A percentile compares a stretch with the other conserved stretches of the same genome.
Evolutionary conservation across 2,329 filamentous ascomycete species (phyloP).

Genomic region (Trichoderma sp.): DNA sequence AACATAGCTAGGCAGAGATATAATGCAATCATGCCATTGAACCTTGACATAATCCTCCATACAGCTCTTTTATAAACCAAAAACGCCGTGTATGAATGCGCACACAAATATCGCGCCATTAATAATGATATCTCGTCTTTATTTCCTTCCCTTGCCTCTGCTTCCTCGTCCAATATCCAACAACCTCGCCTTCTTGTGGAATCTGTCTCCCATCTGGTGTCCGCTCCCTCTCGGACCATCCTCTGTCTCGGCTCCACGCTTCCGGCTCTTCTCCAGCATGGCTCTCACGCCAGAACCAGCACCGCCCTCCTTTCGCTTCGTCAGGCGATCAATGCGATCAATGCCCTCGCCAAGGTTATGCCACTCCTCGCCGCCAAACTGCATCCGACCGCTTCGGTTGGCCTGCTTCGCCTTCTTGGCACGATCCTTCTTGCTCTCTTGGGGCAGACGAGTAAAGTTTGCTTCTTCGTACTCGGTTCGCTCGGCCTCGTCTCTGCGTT

Average conservation of each 20-base stretch:
- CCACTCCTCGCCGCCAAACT: conserved; percentile 91
- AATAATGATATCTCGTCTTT: neutral
- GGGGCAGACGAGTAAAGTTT: conserved; percentile 87
- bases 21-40: neutral
- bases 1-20: neutral
- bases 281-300: conserved; percentile 60
- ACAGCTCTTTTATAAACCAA: conserved; percentile 8
- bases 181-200: conserved; percentile 69
- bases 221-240: conserved; percentile 73
- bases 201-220: conserved; percentile 71
- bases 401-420: conserved; percentile 64
- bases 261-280: conserved; percentile 81
- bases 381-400: conserved; percentile 61
- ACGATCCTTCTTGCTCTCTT: conserved; percentile 83
- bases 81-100: neutral
- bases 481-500: conserved; percentile 78
- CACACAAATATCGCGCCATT: neutral
- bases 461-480: conserved; percentile 85
- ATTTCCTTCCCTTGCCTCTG: conserved; percentile 48
- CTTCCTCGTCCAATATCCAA: conserved; percentile 53
- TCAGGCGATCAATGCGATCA: conserved; percentile 83
- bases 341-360: conserved; percentile 80
- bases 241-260: conserved; percentile 68
- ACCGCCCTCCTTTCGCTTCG: conserved; percentile 65
- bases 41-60: neutral